Base-by-base conservation (phyloP, 164 flowering plant species). In the Saururus chinensis region DNA sequence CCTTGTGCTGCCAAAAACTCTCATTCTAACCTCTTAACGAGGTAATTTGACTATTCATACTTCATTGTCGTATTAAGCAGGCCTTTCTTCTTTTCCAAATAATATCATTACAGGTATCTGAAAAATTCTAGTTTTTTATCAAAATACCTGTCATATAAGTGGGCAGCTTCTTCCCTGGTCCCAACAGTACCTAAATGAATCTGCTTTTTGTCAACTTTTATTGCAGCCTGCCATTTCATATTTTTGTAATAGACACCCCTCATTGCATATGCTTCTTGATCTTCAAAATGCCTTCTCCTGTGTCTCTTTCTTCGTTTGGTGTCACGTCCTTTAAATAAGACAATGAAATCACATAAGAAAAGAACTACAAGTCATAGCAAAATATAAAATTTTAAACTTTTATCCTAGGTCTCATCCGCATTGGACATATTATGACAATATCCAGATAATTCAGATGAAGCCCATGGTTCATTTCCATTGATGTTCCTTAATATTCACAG, bases 221-320 rank as follows among this genome's bases (percentile, higher is more conserved):
- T 93, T 24, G 99, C 96, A 30, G 99, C 99, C 73, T 90, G 97
- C 99, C 99, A 93, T 80, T 88, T 88, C 96, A 88, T 79, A 64
- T 90, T 93, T 74, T 93, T 93, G 77, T 79, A 93, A 73, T 93
- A 93, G 55, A 93, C 99, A 57, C 99, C 99, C 77, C 97, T 81
- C 97, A 90, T 85, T 9, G 79, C 30, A 60, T 89, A 88, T 52
- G 79, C 79, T 73, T 85, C 97, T 61, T 84, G 90, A 64, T 85
- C 74, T 52, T 80, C 82, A 57, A 82, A 65, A 56, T 77, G 81
- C 76, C 87, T 90, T 63, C 99, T 81, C 64, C 89, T 66, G 60
- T 88, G 95, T 51, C 80, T 80, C 76, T 88, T 93, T 72, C 97
- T 80, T 35, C 89, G 85, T 69, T 93, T 93, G 62, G 82, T 60